Conservation (phyloP, 106 monocot species). For the Narthecium ossifragum region DNA sequence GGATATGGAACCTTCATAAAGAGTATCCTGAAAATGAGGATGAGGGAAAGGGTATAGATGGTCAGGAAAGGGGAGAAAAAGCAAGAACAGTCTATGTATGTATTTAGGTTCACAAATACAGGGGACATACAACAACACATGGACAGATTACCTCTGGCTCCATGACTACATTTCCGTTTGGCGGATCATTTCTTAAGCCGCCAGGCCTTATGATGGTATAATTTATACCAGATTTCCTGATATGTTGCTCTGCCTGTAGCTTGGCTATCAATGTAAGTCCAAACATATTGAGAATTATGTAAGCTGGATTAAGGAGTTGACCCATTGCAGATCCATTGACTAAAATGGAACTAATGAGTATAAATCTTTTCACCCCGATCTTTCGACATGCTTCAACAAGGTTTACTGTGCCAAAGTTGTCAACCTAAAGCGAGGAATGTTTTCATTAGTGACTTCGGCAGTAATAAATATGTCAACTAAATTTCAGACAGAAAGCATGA, state of each 20-base stretch:
- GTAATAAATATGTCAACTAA: background rate
- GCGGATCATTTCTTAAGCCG: constrained; percentile 55
- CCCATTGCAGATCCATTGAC: constrained; percentile 89
- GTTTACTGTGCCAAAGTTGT: constrained; percentile 76
- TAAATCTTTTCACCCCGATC: constrained; percentile 53
- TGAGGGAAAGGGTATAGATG: background rate
- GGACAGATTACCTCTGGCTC: constrained; percentile 45
- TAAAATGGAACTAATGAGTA: constrained; percentile 73
- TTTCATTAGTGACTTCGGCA: background rate
- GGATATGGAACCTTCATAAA: constrained; percentile 71
- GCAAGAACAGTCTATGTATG: too few relatives aligned
- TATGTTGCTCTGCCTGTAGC: constrained; percentile 68
- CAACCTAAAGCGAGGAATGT: constrained; percentile 33
- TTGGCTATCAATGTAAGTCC: constrained; percentile 76
- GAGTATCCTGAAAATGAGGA: constrained; percentile 49
- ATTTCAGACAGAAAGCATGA: background rate
- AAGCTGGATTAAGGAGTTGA: constrained; percentile 74
- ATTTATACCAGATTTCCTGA: constrained; percentile 63
- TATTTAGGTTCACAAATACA: background rate
- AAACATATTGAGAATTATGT: constrained; percentile 54
- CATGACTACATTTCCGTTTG: constrained; percentile 65
- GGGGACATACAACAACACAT: background rate
- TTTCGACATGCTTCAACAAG: constrained; percentile 75
- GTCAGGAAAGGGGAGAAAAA: background rate
- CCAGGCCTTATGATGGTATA: constrained; percentile 78